phyloP scores from a whole-genome alignment of 2,329 filamentous ascomycete species.

The Acrocalymma vagum region DNA sequence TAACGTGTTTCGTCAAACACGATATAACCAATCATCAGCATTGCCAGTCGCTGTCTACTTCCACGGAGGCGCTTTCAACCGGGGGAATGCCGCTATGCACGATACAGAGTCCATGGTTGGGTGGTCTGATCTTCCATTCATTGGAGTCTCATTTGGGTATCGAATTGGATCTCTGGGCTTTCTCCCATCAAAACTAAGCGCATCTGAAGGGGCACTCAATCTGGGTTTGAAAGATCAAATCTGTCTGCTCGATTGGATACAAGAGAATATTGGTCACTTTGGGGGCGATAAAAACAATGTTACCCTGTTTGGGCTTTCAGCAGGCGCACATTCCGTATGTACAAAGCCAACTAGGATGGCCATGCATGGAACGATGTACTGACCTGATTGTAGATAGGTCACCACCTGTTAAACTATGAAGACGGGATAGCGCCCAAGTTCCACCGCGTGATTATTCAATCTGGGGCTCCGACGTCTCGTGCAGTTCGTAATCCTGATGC shows the following conservation, averaged over 20 bases:
- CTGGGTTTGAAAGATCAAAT: slow-evolving; percentile 31
- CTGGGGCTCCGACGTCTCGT: slow-evolving; percentile 56
- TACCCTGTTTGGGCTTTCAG: slow-evolving; percentile 31
- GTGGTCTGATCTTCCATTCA: slow-evolving; percentile 59
- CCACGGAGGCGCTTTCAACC: slow-evolving; percentile 69
- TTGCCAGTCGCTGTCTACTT: slow-evolving; percentile 58
- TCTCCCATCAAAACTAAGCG: slow-evolving; percentile 15
- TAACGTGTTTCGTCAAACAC: slow-evolving; percentile 26
- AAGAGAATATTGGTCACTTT: slow-evolving; percentile 43
- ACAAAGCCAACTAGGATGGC: no score
- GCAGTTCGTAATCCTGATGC: slow-evolving; percentile 53
- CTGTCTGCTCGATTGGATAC: slow-evolving; percentile 54
- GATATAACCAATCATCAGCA: slow-evolving; percentile 5
- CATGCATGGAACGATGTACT: no score
- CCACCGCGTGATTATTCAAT: slow-evolving; percentile 57
- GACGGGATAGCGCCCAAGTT: slow-evolving; percentile 49
- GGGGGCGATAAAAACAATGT: slow-evolving; percentile 34
- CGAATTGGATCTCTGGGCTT: slow-evolving; percentile 25
- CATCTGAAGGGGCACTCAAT: slow-evolving; percentile 42
- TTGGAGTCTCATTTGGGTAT: slow-evolving; percentile 57
- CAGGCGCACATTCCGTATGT: slow-evolving; percentile 28
- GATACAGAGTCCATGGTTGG: slow-evolving; percentile 70
- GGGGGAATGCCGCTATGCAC: slow-evolving; percentile 51
- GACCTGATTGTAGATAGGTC: slow-evolving; percentile 60
- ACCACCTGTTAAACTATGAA: slow-evolving; percentile 66